Evolutionary conservation across 805 yeast genomes (phyloP), one percentile per base, ranked within the genome.

Genomic region (Candida yuanshanica): DNA sequence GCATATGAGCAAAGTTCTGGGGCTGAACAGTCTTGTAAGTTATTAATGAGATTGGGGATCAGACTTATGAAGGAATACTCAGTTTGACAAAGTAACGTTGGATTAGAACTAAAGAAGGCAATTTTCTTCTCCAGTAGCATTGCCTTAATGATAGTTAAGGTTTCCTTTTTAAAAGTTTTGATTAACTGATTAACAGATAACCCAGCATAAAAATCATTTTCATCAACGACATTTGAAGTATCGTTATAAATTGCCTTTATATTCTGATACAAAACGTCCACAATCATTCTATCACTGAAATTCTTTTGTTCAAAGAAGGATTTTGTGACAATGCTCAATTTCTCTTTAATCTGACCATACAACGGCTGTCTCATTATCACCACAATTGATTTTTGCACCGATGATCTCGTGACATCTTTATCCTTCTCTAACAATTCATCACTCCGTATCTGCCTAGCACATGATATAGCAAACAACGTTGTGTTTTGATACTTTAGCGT

Each of bases 391-490:
- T 93, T 93, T 55, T 93, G 99, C 3, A 93, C 90, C 0, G 88
- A 80, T 2, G 95, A 83, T 42, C 99, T 69, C 0, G 95, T 86
- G 22, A 84, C 75, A 44, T 83, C 89, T 12, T 74, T 72, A 40
- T 76, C 72, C 40, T 73, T 67, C 42, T 68, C 71, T 4, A 74
- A 56, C 42, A 91, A 65, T 22, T 81, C 82, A 22, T 74, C 71
- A 1, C 84, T 68, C 33, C 75, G 69, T 33, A 91, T 72, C 62
- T 91, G 98, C 29, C 96, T 73, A 22, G 90, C 87, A 64, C 99
- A 93, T 0, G 95, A 82, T 47, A 95, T 86, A 2, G 96, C 99
- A 69, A 93, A 93, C n/a, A 89, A 62, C 0, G 99, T 93, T 1
- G 77, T 73, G 23, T 70, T 71, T 31, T 49, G 42, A 56, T 79